A percentile compares a stretch with the other conserved stretches of the same genome.
phyloP scores from a whole-genome alignment of 1,139 yeast genomes.

The Torulaspora pretoriensis region DNA sequence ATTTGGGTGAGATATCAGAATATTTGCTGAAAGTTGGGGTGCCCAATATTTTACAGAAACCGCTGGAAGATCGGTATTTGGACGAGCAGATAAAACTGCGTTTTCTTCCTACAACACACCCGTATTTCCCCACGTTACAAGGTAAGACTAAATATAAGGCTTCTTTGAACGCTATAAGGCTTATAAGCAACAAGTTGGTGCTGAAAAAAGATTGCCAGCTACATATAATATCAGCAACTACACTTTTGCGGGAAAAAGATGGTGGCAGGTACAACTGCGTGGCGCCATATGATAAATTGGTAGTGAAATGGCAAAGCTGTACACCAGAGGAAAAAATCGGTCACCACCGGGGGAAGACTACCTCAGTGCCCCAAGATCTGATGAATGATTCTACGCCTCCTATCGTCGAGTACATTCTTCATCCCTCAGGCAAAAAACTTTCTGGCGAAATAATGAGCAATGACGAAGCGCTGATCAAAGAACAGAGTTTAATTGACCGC shows the following conservation, averaged over 20 bases:
- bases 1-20: constrained; percentile 58
- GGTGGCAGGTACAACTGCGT: constrained; percentile 27
- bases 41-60: constrained; percentile 51
- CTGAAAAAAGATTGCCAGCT: constrained; percentile 36
- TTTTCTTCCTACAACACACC: constrained; percentile 59
- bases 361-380: constrained; percentile 10
- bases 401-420: constrained; percentile 18
- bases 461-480: constrained; percentile 3
- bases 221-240: constrained; percentile 20
- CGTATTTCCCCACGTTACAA: constrained; percentile 55
- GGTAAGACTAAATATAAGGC: constrained; percentile 59
- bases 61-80: constrained; percentile 49
- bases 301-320: constrained; percentile 63
- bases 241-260: constrained; percentile 15
- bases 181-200: constrained; percentile 51
- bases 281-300: constrained; percentile 47
- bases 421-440: constrained; percentile 13
- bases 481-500: constrained; percentile 37
- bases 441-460: constrained; percentile 7
- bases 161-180: constrained; percentile 47
- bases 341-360: constrained; percentile 16
- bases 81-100: constrained; percentile 54
- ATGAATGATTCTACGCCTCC: constrained; percentile 11
- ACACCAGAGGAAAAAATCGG: constrained; percentile 39
- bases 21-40: constrained; percentile 45